phyloP scores from a whole-genome alignment of 2,329 filamentous ascomycete genomes.

The Coniella lustricola region DNA sequence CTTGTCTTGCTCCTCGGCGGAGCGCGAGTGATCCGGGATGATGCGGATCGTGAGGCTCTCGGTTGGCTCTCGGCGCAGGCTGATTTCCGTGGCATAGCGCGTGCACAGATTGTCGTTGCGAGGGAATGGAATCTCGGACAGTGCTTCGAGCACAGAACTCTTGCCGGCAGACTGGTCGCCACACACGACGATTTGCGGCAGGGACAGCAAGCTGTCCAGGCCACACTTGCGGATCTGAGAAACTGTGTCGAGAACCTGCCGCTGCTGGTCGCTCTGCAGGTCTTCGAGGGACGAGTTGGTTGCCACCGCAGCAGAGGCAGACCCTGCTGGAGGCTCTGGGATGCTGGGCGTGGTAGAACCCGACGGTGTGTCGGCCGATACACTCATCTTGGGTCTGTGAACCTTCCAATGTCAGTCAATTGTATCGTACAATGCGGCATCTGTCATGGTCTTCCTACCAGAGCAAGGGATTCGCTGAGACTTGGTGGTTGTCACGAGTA shows the following conservation, averaged over 20 bases:
- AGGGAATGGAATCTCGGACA: slow-evolving; percentile 2
- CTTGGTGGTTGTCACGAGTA: too few species aligned
- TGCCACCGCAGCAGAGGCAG: too few species aligned
- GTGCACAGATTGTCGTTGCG: slow-evolving; percentile 1
- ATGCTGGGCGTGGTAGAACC: too few species aligned
- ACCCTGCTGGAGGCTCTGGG: too few species aligned
- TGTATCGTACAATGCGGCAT: too few species aligned
- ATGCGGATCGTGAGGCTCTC: not conserved
- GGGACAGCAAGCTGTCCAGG: not conserved
- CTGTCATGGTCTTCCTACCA: too few species aligned
- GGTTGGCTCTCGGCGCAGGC: not conserved
- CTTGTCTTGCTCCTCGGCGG: not conserved
- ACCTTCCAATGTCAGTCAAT: too few species aligned
- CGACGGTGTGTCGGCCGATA: too few species aligned
- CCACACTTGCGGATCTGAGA: not conserved
- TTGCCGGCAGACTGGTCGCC: slow-evolving; percentile 11
- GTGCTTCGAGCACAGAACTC: slow-evolving; percentile 8
- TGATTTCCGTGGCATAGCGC: slow-evolving; percentile 7
- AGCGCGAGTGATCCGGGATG: not conserved
- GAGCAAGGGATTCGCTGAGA: too few species aligned
- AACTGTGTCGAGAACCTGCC: not conserved
- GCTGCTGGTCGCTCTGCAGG: slow-evolving; percentile 8
- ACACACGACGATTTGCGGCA: slow-evolving; percentile 8
- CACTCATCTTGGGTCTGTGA: too few species aligned
- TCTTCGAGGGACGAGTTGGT: not conserved